Evolutionary conservation across 257 asterid genomes (phyloP).

Genomic region (Fraxinus cuspidata): DNA sequence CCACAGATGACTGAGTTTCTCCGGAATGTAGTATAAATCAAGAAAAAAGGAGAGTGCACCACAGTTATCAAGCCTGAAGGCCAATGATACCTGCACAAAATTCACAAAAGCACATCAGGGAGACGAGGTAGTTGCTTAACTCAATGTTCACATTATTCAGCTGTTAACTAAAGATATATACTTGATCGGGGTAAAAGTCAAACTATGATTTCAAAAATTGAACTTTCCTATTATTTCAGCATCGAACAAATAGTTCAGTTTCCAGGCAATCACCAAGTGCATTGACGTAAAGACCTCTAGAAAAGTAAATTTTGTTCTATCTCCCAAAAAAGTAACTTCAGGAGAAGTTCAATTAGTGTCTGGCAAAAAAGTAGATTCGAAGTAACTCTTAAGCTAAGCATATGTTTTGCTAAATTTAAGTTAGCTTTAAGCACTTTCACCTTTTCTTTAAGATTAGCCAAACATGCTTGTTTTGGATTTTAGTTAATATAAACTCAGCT

Average conservation of each 20-base stretch:
- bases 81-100: constrained; percentile 85
- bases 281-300: neutral
- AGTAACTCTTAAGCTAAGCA: neutral
- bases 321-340: neutral
- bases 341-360: neutral
- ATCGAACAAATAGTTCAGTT: neutral
- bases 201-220: neutral
- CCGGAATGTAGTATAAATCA: constrained; percentile 7
- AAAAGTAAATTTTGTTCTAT: no score
- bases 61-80: constrained; percentile 68
- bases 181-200: neutral
- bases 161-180: neutral
- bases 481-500: no score
- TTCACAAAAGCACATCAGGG: neutral
- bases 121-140: neutral
- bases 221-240: neutral
- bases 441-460: no score
- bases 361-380: neutral
- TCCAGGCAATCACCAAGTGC: neutral
- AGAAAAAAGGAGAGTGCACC: neutral
- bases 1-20: constrained; percentile 14
- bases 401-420: neutral
- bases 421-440: no score
- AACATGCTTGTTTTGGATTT: no score
- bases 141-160: neutral